Evolutionary conservation across 805 yeast genomes (phyloP).

Genomic region (Suhomyces prunicola): DNA sequence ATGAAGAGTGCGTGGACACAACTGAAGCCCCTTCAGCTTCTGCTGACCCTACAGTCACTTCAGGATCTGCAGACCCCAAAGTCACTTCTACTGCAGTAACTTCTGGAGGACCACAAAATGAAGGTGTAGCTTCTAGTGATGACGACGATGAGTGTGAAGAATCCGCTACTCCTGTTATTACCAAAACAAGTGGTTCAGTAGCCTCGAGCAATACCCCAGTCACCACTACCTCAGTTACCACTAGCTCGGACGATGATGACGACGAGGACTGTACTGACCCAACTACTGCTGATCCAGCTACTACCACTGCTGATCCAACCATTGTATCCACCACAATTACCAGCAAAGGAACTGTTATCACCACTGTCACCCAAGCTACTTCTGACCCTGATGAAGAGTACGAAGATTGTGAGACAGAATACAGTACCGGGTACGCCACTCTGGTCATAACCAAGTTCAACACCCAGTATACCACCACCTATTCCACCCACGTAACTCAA

Average conservation of each 20-base stretch:
- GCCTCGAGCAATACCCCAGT: not conserved
- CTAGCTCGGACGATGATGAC: conserved; percentile 5
- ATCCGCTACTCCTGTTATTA: not conserved
- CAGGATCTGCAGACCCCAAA: not conserved
- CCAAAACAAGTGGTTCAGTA: not conserved
- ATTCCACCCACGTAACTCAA: not conserved
- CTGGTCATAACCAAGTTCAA: not conserved
- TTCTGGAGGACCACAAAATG: not conserved
- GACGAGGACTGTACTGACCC: conserved; percentile 10
- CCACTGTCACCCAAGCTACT: not conserved
- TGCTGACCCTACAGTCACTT: not conserved
- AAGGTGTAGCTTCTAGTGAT: conserved; percentile 1
- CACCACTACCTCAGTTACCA: conserved; percentile 1
- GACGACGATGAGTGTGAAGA: conserved; percentile 18
- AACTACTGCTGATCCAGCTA: not conserved
- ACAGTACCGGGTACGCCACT: conserved; percentile 1
- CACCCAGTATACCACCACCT: conserved; percentile 11
- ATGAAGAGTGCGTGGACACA: conserved; percentile 12
- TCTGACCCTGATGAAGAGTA: not conserved
- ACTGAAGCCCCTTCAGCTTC: not conserved
- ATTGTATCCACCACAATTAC: not conserved
- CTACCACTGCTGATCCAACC: not conserved
- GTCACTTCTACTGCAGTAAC: not conserved
- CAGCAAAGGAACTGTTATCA: not conserved
- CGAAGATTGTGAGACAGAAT: conserved; percentile 8